These are phyloP conservation scores for Penstemon eatonii DNA, from an alignment of 257 asterid genomes.

Conservation along the genomic window DNA sequence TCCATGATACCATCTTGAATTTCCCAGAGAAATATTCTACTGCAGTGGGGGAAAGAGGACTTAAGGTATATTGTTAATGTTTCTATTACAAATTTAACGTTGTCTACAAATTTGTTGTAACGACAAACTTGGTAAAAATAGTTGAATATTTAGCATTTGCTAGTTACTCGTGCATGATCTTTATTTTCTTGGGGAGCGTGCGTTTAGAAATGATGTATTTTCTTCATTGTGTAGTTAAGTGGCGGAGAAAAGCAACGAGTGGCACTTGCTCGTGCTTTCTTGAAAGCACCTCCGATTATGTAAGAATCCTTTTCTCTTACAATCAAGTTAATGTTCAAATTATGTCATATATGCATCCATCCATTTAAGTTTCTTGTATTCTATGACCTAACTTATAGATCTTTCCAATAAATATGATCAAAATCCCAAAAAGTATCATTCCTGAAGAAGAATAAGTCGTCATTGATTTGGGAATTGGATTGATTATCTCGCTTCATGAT, in stretches of 20 bases:
- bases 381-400: no score
- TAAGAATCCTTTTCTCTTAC: constrained; percentile 42
- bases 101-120: not conserved
- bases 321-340: constrained; percentile 1
- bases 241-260: constrained; percentile 99
- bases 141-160: constrained; percentile 13
- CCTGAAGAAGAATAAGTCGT: constrained; percentile 15
- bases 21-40: constrained; percentile 84
- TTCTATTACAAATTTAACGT: not conserved
- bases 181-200: not conserved
- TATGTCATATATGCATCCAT: constrained; percentile 7
- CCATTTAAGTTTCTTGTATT: constrained; percentile 6
- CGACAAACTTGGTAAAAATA: not conserved
- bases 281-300: constrained; percentile 92
- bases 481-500: constrained; percentile 15
- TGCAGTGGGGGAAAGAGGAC: constrained; percentile 98
- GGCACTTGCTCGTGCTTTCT: constrained; percentile 95
- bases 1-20: constrained; percentile 90
- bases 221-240: constrained; percentile 70
- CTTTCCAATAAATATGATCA: no score
- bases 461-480: constrained; percentile 9
- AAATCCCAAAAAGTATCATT: not conserved
- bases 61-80: constrained; percentile 60
- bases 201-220: constrained; percentile 15
- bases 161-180: constrained; percentile 16